Evolutionary conservation across 306 rosid species (phyloP).

Genomic region (Myrica gale): DNA sequence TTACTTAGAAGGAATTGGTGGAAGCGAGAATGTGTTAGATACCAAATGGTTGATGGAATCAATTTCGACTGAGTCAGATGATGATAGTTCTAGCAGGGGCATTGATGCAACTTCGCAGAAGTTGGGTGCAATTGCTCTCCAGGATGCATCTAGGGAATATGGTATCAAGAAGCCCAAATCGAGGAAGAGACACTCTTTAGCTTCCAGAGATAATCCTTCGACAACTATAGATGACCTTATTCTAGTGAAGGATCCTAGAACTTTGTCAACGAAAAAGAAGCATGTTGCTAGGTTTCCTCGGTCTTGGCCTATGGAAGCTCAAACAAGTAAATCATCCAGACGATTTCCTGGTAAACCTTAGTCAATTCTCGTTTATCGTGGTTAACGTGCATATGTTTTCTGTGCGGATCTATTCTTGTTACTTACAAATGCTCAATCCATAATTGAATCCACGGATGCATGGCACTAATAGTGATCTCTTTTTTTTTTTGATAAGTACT

Average conservation of each 20-base stretch:
- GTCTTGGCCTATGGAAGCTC: constrained; percentile 78
- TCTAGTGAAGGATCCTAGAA: constrained; percentile 60
- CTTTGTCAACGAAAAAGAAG: constrained; percentile 54
- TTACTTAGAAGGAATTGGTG: constrained; percentile 90
- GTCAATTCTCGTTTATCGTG: constrained; percentile 13
- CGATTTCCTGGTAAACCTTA: constrained; percentile 56
- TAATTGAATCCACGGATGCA: neutral
- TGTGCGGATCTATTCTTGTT: neutral
- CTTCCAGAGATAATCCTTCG: constrained; percentile 35
- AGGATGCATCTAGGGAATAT: constrained; percentile 70
- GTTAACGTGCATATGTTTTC: neutral
- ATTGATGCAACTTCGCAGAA: constrained; percentile 62
- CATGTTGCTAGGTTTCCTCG: constrained; percentile 49
- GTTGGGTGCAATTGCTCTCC: constrained; percentile 73
- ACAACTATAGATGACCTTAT: constrained; percentile 49
- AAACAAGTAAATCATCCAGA: constrained; percentile 61
- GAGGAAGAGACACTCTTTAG: constrained; percentile 39
- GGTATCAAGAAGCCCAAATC: constrained; percentile 56
- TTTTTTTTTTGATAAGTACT: too few relatives aligned
- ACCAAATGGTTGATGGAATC: constrained; percentile 75
- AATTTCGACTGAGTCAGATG: constrained; percentile 45
- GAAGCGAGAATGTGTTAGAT: constrained; percentile 56
- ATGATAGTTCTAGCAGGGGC: constrained; percentile 55
- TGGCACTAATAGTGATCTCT: neutral
- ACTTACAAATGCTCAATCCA: neutral